Evolutionary conservation across 1,139 yeast genomes (phyloP), one percentile per base, ranked within the genome.

Genomic region (Yamadazyma aaseri): DNA sequence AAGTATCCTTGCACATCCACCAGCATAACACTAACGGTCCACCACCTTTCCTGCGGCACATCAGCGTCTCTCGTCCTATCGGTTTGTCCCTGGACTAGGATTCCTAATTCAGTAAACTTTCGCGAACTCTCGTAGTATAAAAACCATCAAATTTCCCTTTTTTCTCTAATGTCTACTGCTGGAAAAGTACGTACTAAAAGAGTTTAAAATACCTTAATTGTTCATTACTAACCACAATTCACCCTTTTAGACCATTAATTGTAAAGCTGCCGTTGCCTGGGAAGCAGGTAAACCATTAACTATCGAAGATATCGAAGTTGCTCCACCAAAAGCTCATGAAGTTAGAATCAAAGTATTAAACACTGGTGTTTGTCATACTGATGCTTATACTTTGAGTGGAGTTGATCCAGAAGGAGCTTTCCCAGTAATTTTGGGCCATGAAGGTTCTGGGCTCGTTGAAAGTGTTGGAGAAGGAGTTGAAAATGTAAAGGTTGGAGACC

Each of bases 341-440:
- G 97, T 92, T 34, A 84, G 98, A 62, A 86, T 92, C 63, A 85
- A 87, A 66, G 67, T 92, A 41, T 71, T 73, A 35, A 76, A 85
- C 68, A 86, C 97, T 26, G 98, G 97, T 58, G 96, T 92, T 30
- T 92, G 99, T 63, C 98, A 92, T 71, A 92, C 99, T 29, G 99
- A 92, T 58, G 97, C 97, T 28, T 94, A 83, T 72, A 90, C 98
- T 9, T 73, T 92, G 49, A 82, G 95, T 35, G 99, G 98, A 38
- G 76, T 71, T 39, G 98, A 92, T 63, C 95, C 97, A 38, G 98
- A 94, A 68, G 98, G 97, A 50, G 86, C 85, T 15, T 90, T 89
- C 77, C 97, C 97, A 21, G 83, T 76, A 29, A 66, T 92, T 42
- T 76, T 92, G 54, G 97, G 98, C 42, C 97, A 92, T 61, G 97